These are phyloP conservation scores for Staphylotrichum tortipilum DNA, from an alignment of 495 filamentous ascomycete species.

Conservation along the genomic window DNA sequence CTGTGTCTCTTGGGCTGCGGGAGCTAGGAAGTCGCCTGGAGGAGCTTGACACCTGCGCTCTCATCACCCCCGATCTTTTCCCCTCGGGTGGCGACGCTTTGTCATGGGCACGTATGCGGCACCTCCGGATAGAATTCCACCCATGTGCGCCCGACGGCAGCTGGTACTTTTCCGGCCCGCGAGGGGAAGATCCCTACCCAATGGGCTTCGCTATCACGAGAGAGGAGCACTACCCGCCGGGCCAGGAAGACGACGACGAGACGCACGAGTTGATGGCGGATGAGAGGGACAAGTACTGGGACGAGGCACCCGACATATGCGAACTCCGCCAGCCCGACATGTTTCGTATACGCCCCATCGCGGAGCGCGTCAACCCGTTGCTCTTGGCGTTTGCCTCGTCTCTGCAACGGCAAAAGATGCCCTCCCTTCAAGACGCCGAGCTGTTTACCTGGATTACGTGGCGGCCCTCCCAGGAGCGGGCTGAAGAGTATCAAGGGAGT, in stretches of 20 bases:
- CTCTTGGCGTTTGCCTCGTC: slow-evolving; percentile 17
- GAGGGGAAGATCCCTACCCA: slow-evolving; percentile 18
- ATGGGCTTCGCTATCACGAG: slow-evolving; percentile 23
- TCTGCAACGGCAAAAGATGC: slow-evolving; percentile 1
- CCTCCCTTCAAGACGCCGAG: background rate
- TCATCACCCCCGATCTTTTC: slow-evolving; percentile 25
- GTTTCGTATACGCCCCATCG: slow-evolving; percentile 21
- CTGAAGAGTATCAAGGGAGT: background rate
- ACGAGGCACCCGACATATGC: background rate
- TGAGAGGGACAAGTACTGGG: slow-evolving; percentile 17
- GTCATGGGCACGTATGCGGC: slow-evolving; percentile 22
- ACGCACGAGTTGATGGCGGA: slow-evolving; percentile 15
- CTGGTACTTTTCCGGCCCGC: slow-evolving; percentile 26
- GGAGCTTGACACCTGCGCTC: background rate
- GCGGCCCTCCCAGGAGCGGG: background rate
- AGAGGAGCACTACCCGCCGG: slow-evolving; percentile 25
- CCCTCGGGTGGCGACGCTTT: slow-evolving; percentile 6
- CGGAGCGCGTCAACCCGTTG: slow-evolving; percentile 19
- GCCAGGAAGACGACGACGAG: slow-evolving; percentile 16
- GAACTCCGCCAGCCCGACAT: slow-evolving; percentile 16
- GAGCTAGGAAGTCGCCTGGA: background rate
- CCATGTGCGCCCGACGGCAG: slow-evolving; percentile 22
- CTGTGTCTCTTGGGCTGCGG: background rate
- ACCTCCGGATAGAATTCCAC: slow-evolving; percentile 24
- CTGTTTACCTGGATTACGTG: background rate